Percentiles rank a stretch among this genome's conserved stretches.
Evolutionary conservation across 2,329 filamentous ascomycete species (phyloP).

Genomic region (Ascocoryne sarcoides): DNA sequence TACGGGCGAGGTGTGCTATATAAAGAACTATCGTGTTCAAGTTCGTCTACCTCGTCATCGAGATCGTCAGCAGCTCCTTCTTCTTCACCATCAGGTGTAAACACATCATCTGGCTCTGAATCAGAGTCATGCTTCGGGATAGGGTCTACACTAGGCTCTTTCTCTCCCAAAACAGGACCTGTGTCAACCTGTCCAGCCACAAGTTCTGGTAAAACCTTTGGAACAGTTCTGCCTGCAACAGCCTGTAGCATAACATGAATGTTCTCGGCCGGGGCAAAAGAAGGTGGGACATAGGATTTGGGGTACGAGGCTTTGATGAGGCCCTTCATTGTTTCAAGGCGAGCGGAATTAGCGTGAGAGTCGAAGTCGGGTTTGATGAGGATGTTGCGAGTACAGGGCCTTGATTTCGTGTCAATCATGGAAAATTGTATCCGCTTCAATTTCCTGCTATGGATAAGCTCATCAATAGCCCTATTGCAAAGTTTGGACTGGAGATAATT

Average conservation of each 20-base stretch:
- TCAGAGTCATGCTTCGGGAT: background rate
- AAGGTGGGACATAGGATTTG: conserved; percentile 20
- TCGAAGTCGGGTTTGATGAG: conserved; percentile 12
- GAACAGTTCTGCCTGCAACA: background rate
- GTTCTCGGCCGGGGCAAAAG: conserved; percentile 17
- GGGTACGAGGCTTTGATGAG: conserved; percentile 17
- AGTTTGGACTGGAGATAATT: conserved; percentile 17
- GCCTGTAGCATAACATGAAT: conserved; percentile 16
- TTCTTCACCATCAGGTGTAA: background rate
- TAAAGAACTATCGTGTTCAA: conserved; percentile 1
- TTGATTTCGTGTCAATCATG: conserved; percentile 11
- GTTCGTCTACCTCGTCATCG: background rate
- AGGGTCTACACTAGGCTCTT: background rate
- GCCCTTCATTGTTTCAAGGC: conserved; percentile 15
- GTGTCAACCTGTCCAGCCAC: background rate
- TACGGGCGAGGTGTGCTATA: background rate
- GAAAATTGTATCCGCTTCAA: conserved; percentile 10
- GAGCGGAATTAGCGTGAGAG: background rate
- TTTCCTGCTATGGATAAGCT: conserved; percentile 15
- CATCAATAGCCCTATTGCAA: conserved; percentile 18
- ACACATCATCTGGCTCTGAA: background rate
- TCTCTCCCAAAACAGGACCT: background rate
- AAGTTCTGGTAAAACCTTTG: background rate
- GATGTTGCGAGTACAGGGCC: conserved; percentile 11
- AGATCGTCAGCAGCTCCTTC: conserved; percentile 1